A percentile compares a stretch with the other conserved stretches of the same genome.
These are phyloP conservation scores for Chenopodium berlandieri DNA, from an alignment of 148 eudicot genomes.

Conservation along the genomic window DNA sequence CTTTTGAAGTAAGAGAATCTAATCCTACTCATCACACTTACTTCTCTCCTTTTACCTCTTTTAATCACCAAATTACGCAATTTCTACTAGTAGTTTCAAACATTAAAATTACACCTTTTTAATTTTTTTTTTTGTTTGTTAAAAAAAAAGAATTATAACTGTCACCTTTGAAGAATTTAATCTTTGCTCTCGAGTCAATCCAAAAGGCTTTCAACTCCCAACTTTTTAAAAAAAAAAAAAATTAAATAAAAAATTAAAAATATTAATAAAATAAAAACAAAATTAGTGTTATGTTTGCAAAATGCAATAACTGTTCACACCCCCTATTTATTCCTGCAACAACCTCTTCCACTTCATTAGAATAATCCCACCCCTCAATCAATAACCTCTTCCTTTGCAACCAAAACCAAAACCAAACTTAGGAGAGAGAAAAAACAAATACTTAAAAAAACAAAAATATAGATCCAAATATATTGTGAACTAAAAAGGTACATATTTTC, in stretches of 20 bases:
- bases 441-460: neutral
- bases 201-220: slow-evolving; percentile 29
- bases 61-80: neutral
- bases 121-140: neutral
- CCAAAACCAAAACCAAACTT: slow-evolving; percentile 22
- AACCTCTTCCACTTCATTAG: slow-evolving; percentile 46
- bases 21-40: neutral
- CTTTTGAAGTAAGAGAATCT: neutral
- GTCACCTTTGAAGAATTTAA: neutral
- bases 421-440: neutral
- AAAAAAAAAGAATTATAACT: neutral
- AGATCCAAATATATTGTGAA: neutral
- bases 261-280: slow-evolving; percentile 23
- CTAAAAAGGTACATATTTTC: neutral
- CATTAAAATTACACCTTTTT: neutral
- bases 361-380: slow-evolving; percentile 37
- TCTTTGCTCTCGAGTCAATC: slow-evolving; percentile 45
- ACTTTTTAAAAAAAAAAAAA: neutral
- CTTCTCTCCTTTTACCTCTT: neutral
- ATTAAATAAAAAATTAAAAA: neutral
- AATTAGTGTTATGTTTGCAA: slow-evolving; percentile 24
- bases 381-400: slow-evolving; percentile 34
- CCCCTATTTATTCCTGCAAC: slow-evolving; percentile 71
- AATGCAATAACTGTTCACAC: slow-evolving; percentile 56
- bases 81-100: neutral